phyloP scores from a whole-genome alignment of 192 early-diverging fungal species.

The Backusella luteola region DNA sequence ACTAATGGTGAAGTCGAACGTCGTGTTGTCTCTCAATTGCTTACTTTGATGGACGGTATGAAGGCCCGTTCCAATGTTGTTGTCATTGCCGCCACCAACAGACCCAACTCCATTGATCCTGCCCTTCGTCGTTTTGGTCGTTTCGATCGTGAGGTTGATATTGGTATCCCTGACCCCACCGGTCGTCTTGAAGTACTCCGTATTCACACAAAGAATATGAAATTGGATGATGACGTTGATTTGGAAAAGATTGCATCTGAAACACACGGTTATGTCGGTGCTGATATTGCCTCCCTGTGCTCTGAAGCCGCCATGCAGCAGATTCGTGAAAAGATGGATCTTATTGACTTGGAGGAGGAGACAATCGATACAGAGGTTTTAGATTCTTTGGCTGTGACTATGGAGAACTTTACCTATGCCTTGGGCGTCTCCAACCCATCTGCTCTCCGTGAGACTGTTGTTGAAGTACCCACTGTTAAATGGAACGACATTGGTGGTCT shows the following conservation, averaged over 20 bases:
- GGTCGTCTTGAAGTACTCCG: conserved; percentile 98
- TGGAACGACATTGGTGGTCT: conserved; percentile 98
- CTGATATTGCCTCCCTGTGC: conserved; percentile 95
- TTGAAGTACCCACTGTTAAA: conserved; percentile 91
- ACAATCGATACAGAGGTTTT: conserved; percentile 97
- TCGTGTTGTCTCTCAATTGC: conserved; percentile 92
- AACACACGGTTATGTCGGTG: conserved; percentile 97
- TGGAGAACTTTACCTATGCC: conserved; percentile 96
- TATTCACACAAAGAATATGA: conserved; percentile 99
- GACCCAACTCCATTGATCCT: conserved; percentile 97
- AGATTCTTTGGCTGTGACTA: conserved; percentile 92
- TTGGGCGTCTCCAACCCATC: conserved; percentile 94
- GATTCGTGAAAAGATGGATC: conserved; percentile 99
- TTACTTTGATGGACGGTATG: conserved; percentile 93
- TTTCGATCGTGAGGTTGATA: conserved; percentile 98
- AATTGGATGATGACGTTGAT: conserved; percentile 95
- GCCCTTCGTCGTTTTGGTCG: conserved; percentile 98
- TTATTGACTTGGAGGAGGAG: conserved; percentile 97
- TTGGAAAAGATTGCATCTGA: conserved; percentile 96
- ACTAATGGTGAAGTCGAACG: conserved; percentile 95
- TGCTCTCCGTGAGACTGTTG: conserved; percentile 97
- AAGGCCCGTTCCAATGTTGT: conserved; percentile 93
- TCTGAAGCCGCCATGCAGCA: conserved; percentile 99
- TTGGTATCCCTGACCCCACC: conserved; percentile 98
- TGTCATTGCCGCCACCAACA: conserved; percentile 99